Conservation (phyloP, 108 stramenopile species). For the Thalassiosira profunda region DNA sequence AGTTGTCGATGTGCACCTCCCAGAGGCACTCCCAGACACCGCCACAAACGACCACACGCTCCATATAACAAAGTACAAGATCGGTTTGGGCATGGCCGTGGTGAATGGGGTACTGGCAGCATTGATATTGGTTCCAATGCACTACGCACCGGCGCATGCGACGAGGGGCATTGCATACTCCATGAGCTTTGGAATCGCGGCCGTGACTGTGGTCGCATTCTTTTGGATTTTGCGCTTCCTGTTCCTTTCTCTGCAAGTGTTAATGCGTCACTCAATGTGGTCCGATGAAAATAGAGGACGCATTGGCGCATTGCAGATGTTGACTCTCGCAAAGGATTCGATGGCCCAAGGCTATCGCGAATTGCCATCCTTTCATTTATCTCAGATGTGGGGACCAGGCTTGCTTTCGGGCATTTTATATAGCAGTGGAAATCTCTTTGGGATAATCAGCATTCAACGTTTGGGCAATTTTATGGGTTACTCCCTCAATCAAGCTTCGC, state of each 20-base stretch:
- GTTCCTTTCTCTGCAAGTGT: conserved; percentile 15
- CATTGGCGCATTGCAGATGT: conserved; percentile 1
- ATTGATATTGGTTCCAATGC: conserved; percentile 61
- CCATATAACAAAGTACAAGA: conserved; percentile 38
- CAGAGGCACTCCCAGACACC: conserved; percentile 2
- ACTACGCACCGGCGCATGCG: conserved; percentile 51
- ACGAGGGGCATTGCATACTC: conserved; percentile 73
- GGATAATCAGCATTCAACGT: conserved; percentile 69
- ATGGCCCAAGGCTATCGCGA: conserved; percentile 43
- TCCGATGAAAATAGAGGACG: background rate
- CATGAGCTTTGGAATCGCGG: conserved; percentile 77
- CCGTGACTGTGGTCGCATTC: conserved; percentile 57
- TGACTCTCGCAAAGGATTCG: conserved; percentile 17
- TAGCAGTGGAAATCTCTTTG: conserved; percentile 74
- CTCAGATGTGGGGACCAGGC: conserved; percentile 63
- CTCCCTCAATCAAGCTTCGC: conserved; percentile 54
- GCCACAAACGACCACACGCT: conserved; percentile 9
- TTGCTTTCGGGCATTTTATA: conserved; percentile 56
- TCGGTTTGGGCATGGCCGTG: conserved; percentile 48
- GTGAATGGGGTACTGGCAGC: conserved; percentile 58
- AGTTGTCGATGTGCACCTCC: conserved; percentile 35
- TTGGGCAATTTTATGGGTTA: conserved; percentile 87
- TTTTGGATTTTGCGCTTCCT: conserved; percentile 69
- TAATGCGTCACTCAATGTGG: background rate
- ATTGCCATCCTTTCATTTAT: conserved; percentile 67